phyloP scores from a whole-genome alignment of 768 basidiomycete species.

The Pulveroboletus sp. region DNA sequence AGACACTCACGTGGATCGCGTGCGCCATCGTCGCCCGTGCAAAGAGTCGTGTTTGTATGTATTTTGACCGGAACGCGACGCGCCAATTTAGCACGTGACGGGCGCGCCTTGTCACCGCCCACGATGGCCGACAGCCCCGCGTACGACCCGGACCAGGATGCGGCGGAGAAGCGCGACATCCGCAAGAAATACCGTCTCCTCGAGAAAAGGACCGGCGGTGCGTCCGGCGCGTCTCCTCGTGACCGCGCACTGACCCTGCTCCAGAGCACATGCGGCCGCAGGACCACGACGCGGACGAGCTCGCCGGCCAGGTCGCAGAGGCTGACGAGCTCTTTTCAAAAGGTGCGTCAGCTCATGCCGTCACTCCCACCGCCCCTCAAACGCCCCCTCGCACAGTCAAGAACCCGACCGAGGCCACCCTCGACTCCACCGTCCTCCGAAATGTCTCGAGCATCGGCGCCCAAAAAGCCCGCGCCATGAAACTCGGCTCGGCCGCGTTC shows the following conservation, averaged over 20 bases:
- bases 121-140: constrained; percentile 32
- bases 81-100: constrained; percentile 19
- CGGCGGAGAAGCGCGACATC: constrained; percentile 70
- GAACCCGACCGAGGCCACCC: constrained; percentile 81
- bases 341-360: constrained; percentile 36
- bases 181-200: constrained; percentile 70
- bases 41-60: constrained; percentile 14
- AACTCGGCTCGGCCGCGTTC: constrained; percentile 82
- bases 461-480: constrained; percentile 87
- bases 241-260: not conserved
- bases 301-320: constrained; percentile 51
- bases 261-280: constrained; percentile 49
- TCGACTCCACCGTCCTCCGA: constrained; percentile 81
- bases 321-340: constrained; percentile 63
- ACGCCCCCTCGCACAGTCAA: constrained; percentile 45
- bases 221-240: constrained; percentile 18
- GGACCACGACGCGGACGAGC: constrained; percentile 52
- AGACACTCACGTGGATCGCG: constrained; percentile 31
- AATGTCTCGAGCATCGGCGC: constrained; percentile 76
- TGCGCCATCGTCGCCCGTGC: constrained; percentile 17
- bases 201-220: constrained; percentile 62
- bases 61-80: constrained; percentile 25
- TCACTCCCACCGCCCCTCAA: not conserved
- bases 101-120: not conserved
- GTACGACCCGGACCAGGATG: constrained; percentile 85